phyloP scores from a whole-genome alignment of 345 rosid genomes.

The Syzygium aqueum region DNA sequence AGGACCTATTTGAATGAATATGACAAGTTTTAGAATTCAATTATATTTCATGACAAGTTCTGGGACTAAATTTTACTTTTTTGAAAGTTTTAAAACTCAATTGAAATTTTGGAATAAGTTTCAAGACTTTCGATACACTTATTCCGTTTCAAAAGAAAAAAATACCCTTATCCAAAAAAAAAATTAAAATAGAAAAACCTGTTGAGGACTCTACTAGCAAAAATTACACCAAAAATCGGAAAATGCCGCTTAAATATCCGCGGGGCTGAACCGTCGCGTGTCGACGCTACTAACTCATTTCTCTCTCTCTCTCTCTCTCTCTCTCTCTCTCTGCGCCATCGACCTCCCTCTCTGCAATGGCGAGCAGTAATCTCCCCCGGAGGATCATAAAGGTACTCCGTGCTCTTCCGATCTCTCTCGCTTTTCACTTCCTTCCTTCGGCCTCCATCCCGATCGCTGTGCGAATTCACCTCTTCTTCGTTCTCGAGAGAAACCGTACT shows the following conservation, averaged over 20 bases:
- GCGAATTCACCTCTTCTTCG: not conserved
- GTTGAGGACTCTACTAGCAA: not conserved
- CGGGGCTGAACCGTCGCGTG: not conserved
- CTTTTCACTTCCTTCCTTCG: not conserved
- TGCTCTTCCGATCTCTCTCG: not conserved
- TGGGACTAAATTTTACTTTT: too few species aligned
- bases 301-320: not conserved
- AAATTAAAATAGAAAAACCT: not conserved
- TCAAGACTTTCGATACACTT: too few species aligned
- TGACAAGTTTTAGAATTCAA: too few species aligned
- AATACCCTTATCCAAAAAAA: not conserved
- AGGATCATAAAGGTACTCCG: constrained; percentile 35
- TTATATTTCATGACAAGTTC: too few species aligned
- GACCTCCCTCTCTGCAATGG: constrained; percentile 5
- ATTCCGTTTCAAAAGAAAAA: too few species aligned
- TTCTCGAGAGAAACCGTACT: not conserved
- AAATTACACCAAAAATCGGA: not conserved
- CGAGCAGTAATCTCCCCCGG: constrained; percentile 41
- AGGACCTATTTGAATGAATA: too few species aligned
- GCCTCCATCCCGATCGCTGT: not conserved
- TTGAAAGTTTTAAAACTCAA: too few species aligned
- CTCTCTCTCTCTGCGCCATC: not conserved
- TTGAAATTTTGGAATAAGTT: too few species aligned
- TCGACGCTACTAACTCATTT: not conserved
- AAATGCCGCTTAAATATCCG: not conserved